These are phyloP conservation scores for Corymbia citriodora DNA, from an alignment of 441 rosid genomes.

Conservation along the genomic window DNA sequence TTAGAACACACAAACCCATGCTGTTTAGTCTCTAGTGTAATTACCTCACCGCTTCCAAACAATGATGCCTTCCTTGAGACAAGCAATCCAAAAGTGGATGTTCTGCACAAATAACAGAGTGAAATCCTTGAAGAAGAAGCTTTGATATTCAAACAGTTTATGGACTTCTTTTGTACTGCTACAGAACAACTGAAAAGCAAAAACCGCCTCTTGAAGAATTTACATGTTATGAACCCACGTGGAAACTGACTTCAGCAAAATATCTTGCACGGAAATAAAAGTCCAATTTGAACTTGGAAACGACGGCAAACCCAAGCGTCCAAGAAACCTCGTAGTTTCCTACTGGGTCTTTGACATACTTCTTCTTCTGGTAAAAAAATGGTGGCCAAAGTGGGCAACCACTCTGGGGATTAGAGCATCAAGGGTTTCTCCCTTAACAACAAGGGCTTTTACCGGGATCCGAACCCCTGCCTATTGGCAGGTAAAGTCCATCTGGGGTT, in stretches of 20 bases:
- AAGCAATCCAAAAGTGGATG: not conserved
- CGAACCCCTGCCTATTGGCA: not conserved
- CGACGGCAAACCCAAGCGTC: not conserved
- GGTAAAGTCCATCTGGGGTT: not conserved
- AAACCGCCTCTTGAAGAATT: not conserved
- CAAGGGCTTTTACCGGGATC: not conserved
- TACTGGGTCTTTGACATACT: too few species aligned
- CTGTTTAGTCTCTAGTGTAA: not conserved
- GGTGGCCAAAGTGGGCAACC: not conserved
- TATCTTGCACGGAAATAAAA: not conserved
- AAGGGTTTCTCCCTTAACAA: not conserved
- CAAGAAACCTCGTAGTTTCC: not conserved
- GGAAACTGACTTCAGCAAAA: not conserved
- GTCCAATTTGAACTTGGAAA: not conserved
- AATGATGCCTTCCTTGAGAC: not conserved
- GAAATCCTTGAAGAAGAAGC: not conserved
- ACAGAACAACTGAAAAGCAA: not conserved
- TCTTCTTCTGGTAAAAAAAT: too few species aligned
- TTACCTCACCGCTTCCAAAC: not conserved
- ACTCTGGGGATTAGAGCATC: not conserved
- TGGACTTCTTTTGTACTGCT: not conserved
- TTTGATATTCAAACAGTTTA: not conserved
- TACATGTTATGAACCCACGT: not conserved
- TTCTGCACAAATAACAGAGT: not conserved
- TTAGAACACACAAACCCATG: not conserved